Conservation (phyloP, 1,284 basidiomycete genomes). For the Sanghuangporus baumii region DNA sequence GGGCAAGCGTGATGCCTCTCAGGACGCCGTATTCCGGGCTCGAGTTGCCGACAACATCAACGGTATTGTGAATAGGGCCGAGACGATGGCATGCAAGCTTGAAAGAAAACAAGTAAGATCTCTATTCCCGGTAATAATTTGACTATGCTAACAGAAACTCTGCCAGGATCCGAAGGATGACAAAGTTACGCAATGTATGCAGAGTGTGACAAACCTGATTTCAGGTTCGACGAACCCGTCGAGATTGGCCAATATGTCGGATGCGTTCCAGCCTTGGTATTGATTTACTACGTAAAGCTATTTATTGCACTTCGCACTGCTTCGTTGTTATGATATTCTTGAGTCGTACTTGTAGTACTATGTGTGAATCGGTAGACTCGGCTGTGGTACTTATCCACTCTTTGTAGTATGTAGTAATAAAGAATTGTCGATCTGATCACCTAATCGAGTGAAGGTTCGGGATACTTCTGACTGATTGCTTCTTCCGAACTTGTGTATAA, state of each 20-base stretch:
- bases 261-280: conserved; percentile 82
- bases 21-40: conserved; percentile 47
- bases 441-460: not conserved
- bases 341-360: not conserved
- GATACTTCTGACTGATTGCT: not conserved
- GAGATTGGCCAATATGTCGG: conserved; percentile 77
- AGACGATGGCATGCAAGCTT: conserved; percentile 78
- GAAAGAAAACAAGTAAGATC: conserved; percentile 68
- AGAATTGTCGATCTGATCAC: not conserved
- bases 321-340: not conserved
- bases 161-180: conserved; percentile 11
- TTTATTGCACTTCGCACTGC: not conserved
- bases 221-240: conserved; percentile 69
- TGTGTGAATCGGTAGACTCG: not conserved
- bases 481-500: not conserved
- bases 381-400: not conserved
- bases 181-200: conserved; percentile 44
- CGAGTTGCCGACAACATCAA: conserved; percentile 74
- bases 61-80: conserved; percentile 79
- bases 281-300: conserved; percentile 26
- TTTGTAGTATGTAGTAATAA: not conserved
- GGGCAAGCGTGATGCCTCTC: conserved; percentile 41
- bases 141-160: not conserved
- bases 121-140: not conserved
- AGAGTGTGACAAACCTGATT: conserved; percentile 84